phyloP scores from a whole-genome alignment of 2,329 filamentous ascomycete genomes.

The Monosporascus sp. region DNA sequence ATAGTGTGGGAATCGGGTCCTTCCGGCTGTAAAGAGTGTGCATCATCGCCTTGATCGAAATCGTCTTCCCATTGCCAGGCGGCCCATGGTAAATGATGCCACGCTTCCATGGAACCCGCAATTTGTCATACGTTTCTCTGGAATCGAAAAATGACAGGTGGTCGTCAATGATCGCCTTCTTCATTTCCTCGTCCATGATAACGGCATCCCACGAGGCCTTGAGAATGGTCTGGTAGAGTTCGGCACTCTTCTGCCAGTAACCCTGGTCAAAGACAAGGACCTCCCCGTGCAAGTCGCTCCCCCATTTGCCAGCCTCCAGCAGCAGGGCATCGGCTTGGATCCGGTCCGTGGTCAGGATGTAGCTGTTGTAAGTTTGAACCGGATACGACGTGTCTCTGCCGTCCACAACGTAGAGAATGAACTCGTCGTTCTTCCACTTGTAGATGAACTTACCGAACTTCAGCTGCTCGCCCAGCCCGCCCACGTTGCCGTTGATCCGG shows the following conservation, averaged over 20 bases:
- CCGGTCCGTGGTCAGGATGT: slow-evolving; percentile 30
- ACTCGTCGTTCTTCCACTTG: slow-evolving; percentile 34
- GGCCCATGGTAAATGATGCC: slow-evolving; percentile 64
- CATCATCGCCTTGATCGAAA: slow-evolving; percentile 67
- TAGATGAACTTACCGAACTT: slow-evolving; percentile 38
- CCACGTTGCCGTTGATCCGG: slow-evolving; percentile 33
- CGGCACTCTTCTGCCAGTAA: slow-evolving; percentile 56
- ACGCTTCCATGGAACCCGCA: slow-evolving; percentile 66
- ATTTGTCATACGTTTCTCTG: slow-evolving; percentile 49
- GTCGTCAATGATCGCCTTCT: slow-evolving; percentile 57
- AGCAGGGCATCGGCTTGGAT: slow-evolving; percentile 44
- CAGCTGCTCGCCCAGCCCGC: slow-evolving; percentile 26
- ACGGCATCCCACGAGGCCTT: slow-evolving; percentile 59
- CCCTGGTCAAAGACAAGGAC: slow-evolving; percentile 62
- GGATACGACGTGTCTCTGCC: slow-evolving; percentile 33
- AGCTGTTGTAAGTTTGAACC: slow-evolving; percentile 27
- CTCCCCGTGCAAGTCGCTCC: slow-evolving; percentile 52
- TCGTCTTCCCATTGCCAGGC: slow-evolving; percentile 62
- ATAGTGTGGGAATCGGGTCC: slow-evolving; percentile 51
- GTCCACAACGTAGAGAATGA: slow-evolving; percentile 37
- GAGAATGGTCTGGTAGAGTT: slow-evolving; percentile 52
- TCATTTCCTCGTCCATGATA: slow-evolving; percentile 61
- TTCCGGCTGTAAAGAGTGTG: slow-evolving; percentile 51
- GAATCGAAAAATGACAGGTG: slow-evolving; percentile 60
- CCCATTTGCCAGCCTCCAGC: slow-evolving; percentile 49